phyloP scores from a whole-genome alignment of 2,329 filamentous ascomycete genomes.

The Pyrenophora teres region DNA sequence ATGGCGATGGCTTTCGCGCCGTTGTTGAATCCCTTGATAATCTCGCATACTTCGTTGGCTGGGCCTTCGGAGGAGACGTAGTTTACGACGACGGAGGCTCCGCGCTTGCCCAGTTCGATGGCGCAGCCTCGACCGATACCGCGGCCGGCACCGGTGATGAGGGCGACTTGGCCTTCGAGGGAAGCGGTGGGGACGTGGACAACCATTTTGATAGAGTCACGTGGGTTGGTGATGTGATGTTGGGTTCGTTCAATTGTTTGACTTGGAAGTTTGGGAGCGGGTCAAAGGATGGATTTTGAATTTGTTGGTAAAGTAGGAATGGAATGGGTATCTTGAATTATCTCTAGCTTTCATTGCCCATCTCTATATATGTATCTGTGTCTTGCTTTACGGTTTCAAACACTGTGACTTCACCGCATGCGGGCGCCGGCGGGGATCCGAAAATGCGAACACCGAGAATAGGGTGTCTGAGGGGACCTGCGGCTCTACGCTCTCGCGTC shows the following conservation, averaged over 20 bases:
- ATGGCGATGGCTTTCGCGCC: conserved; percentile 61
- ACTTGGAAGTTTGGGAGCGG: not conserved
- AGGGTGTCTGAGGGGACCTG: conserved; percentile 19
- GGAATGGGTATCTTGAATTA: conserved; percentile 13
- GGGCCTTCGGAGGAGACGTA: conserved; percentile 60
- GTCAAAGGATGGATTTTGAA: not conserved
- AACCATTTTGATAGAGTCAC: conserved; percentile 42
- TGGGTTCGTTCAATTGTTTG: conserved; percentile 2
- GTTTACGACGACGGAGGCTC: conserved; percentile 69
- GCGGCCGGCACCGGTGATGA: conserved; percentile 67
- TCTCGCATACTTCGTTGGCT: conserved; percentile 55
- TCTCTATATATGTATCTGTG: conserved; percentile 17
- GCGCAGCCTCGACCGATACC: conserved; percentile 71
- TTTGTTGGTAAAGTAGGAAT: too few relatives aligned
- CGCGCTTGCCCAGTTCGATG: conserved; percentile 68
- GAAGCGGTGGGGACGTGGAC: conserved; percentile 54
- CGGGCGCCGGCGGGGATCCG: conserved; percentile 34
- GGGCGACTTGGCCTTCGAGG: conserved; percentile 59
- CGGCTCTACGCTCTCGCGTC: conserved; percentile 30
- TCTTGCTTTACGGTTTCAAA: conserved; percentile 20
- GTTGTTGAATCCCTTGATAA: conserved; percentile 53
- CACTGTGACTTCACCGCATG: conserved; percentile 13
- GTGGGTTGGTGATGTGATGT: conserved; percentile 15
- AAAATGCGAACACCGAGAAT: conserved; percentile 29
- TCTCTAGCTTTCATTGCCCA: not conserved